Evolutionary conservation across 2,329 filamentous ascomycete species (phyloP), one percentile per base, ranked within the genome.

Genomic region (Penicillium digitatum): DNA sequence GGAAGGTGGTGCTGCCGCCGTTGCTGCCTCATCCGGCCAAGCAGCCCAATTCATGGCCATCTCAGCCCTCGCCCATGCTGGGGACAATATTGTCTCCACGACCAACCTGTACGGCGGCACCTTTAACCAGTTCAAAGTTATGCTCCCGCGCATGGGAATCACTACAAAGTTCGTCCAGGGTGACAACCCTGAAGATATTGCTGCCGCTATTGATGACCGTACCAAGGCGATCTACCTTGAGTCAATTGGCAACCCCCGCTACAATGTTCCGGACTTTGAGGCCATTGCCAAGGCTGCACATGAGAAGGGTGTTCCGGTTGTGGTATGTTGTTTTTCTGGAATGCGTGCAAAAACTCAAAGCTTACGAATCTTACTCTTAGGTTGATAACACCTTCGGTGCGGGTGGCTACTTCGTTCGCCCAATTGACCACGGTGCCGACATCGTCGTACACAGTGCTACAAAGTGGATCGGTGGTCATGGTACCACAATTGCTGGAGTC

Each of bases 391-490:
- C 92, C 9, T 96, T 96, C 66, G 93, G 92, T 44, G 92, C 92
- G 12, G 92, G 92, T 56, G 92, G 93, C 48, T 96, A 89, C 81
- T 95, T 90, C 72, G 79, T 87, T 63, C 85, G 88, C 7, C 92
- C 92, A 38, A 93, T 96, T 66, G 87, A 92, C 24, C 88, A 95
- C 73, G 92, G 92, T 52, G 92, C 89, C 60, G 92, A 96, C 70
- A 96, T 96, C 57, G 87, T 96, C 49, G 89, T 96, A 24, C 91
- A 96, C 81, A 94, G 89, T 37, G 91, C 91, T 11, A 96, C 92
- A 55, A 96, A 96, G 76, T 96, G 92, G 92, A 96, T 97, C 60
- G 92, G 92, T 54, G 92, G 92, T 39, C 93, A 97, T 74, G 93
- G 92, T 58, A 95, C 92, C 38, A 96, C 92, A 26, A 89, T 96